Percentiles rank a stretch among this genome's conserved stretches.
These are phyloP conservation scores for Neonectria hederae DNA, from an alignment of 2,329 filamentous ascomycete genomes.

Conservation along the genomic window DNA sequence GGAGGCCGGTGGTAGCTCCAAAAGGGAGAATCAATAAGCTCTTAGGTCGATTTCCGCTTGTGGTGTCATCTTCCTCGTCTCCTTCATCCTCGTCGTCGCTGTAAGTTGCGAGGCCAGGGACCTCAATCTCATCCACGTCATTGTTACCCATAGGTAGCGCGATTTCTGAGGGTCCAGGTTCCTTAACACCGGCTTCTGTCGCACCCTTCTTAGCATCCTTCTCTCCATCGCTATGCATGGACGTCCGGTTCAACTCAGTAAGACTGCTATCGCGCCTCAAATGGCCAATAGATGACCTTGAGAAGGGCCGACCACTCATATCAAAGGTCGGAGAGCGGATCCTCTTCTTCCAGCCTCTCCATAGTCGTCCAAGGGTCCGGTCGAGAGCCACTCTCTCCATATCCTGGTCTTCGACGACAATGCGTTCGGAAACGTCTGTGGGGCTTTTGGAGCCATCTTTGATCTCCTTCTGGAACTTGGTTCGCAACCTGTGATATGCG, in stretches of 20 bases:
- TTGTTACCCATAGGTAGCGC: constrained; percentile 74
- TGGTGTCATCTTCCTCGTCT: constrained; percentile 45
- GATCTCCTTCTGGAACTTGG: constrained; percentile 67
- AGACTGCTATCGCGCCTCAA: constrained; percentile 48
- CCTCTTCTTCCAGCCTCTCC: constrained; percentile 95
- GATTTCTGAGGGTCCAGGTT: constrained; percentile 55
- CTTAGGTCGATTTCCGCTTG: constrained; percentile 53
- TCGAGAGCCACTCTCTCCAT: constrained; percentile 94
- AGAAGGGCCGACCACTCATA: constrained; percentile 59
- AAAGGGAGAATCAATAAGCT: constrained; percentile 49
- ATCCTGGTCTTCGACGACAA: constrained; percentile 89
- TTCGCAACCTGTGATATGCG: constrained; percentile 74
- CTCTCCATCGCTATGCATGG: constrained; percentile 45
- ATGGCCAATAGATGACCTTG: constrained; percentile 54
- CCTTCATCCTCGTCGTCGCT: constrained; percentile 69
- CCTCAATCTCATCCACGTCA: constrained; percentile 83
- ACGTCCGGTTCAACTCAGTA: constrained; percentile 43
- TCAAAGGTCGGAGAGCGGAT: constrained; percentile 67
- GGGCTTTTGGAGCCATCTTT: constrained; percentile 59
- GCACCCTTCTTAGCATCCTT: constrained; percentile 24
- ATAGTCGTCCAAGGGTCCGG: constrained; percentile 85
- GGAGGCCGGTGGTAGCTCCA: constrained; percentile 41
- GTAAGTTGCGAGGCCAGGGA: constrained; percentile 72
- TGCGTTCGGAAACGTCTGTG: constrained; percentile 66
- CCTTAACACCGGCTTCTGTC: constrained; percentile 37